Evolutionary conservation across 306 rosid genomes (phyloP), one percentile per base, ranked within the genome.

Genomic region (Glycyrrhiza uralensis): DNA sequence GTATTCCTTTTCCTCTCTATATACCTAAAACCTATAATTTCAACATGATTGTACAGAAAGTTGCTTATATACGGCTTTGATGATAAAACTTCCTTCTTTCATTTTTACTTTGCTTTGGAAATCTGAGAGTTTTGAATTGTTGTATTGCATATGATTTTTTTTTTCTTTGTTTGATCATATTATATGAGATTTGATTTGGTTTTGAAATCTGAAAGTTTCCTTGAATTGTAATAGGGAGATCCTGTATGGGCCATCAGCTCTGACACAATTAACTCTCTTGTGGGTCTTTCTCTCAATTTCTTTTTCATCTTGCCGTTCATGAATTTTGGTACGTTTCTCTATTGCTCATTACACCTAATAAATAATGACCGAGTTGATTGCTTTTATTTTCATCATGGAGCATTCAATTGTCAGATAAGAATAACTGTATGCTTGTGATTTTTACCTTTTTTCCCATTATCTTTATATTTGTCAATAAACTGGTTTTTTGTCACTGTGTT

Each of bases 171-270:
- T 29, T 54, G 38, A 18, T 44, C 11, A 28, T 47, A 22, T 41
- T 29, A 61, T 81, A 29, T 32, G 57, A n/a, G 18, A 29, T 55
- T 46, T 47, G 54, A 57, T 63, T 55, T 63, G 24, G 23, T 39
- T 24, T 72, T 72, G 17, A 62, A 78, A 41, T 76, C n/a, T 78
- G 33, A 69, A 58, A 56, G 20, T 60, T 49, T 73, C 7, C 69
- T 67, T 80, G 69, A 23, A 9, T n/a, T 62, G 20, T 74, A 19
- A 46, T 89, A 88, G 97, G 97, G 97, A 62, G 97, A 93, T 80
- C 97, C 98, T 30, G 87, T 84, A 47, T 90, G 98, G 98, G 94
- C 96, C 22, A 93, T 93, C 74, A 89, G 92, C 80, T 81, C 93
- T 11, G 93, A 87, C 29, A 93, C 97, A 64, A 57, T 83, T 66